A percentile compares a stretch with the other conserved stretches of the same genome.
Conservation (phyloP, 2,329 filamentous ascomycete genomes). For the Fusarium scirpi region DNA sequence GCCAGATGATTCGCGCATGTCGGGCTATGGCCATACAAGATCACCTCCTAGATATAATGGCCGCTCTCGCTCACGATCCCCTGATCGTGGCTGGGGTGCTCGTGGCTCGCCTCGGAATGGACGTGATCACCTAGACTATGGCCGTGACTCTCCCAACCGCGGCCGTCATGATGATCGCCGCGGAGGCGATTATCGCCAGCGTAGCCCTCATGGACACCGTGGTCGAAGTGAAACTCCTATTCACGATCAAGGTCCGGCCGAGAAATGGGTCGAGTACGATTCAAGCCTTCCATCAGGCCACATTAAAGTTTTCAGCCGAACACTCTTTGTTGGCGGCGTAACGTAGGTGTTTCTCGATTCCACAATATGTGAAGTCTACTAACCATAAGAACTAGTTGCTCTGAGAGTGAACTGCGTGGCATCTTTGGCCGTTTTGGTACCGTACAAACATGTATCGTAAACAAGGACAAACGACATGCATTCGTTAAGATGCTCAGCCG, state of each 20-base stretch:
- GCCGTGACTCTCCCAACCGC: constrained; percentile 74
- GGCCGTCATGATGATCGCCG: constrained; percentile 69
- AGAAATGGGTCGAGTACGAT: constrained; percentile 86
- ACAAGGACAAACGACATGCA: constrained; percentile 96
- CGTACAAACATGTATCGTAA: constrained; percentile 98
- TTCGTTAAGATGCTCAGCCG: constrained; percentile 99
- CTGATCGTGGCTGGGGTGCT: constrained; percentile 77
- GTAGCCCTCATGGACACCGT: constrained; percentile 80
- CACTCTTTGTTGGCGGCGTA: constrained; percentile 95
- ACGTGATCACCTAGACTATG: constrained; percentile 78
- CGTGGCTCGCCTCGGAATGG: constrained; percentile 73
- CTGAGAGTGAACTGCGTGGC: constrained; percentile 82
- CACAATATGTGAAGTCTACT: constrained; percentile 31
- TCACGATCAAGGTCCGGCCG: constrained; percentile 50
- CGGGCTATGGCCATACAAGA: constrained; percentile 67
- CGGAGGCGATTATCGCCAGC: constrained; percentile 83
- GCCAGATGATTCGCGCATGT: constrained; percentile 66
- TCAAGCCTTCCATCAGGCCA: constrained; percentile 76
- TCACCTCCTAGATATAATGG: constrained; percentile 70
- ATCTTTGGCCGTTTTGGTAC: constrained; percentile 86
- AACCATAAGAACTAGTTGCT: constrained; percentile 64
- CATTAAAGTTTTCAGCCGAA: constrained; percentile 95
- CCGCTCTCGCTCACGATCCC: constrained; percentile 83
- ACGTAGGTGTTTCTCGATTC: constrained; percentile 69
- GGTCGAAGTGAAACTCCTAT: constrained; percentile 72